Conservation (phyloP, 345 rosid species). For the Eucalyptus decipiens region DNA sequence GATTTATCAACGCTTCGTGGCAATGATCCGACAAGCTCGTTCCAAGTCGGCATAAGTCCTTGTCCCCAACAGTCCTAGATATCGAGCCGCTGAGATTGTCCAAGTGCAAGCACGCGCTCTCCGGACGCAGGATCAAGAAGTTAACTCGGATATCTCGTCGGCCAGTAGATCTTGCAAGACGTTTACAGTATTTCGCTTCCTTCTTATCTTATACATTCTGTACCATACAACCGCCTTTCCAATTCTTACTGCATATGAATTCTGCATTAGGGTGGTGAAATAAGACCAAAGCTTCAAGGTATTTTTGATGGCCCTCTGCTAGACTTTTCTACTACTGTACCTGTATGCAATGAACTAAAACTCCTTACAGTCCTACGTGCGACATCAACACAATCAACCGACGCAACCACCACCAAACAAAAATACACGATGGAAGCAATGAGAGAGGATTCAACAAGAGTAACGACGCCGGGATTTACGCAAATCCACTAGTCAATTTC, state of each 20-base stretch:
- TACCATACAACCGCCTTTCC: background rate
- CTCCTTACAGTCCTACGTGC: background rate
- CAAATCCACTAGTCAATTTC: background rate
- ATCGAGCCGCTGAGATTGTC: slow-evolving; percentile 50
- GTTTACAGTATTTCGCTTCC: background rate
- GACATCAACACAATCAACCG: background rate
- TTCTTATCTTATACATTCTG: background rate
- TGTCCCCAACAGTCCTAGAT: slow-evolving; percentile 36
- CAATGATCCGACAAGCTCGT: slow-evolving; percentile 36
- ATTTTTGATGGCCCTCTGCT: background rate
- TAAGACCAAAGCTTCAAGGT: background rate
- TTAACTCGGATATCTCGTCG: slow-evolving; percentile 38
- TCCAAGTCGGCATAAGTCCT: slow-evolving; percentile 8
- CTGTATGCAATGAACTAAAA: background rate
- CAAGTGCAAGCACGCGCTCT: slow-evolving; percentile 9
- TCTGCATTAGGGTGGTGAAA: background rate
- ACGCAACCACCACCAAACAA: background rate
- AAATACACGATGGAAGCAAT: background rate
- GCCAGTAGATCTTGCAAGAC: background rate
- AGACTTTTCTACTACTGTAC: background rate
- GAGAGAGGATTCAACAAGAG: background rate
- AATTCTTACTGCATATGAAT: background rate
- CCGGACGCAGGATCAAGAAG: slow-evolving; percentile 21
- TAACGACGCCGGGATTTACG: background rate
- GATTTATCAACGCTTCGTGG: slow-evolving; percentile 32